A percentile compares a stretch with the other conserved stretches of the same genome.
Conservation (phyloP, 2,329 filamentous ascomycete species). For the Diaporthe ilicicola region DNA sequence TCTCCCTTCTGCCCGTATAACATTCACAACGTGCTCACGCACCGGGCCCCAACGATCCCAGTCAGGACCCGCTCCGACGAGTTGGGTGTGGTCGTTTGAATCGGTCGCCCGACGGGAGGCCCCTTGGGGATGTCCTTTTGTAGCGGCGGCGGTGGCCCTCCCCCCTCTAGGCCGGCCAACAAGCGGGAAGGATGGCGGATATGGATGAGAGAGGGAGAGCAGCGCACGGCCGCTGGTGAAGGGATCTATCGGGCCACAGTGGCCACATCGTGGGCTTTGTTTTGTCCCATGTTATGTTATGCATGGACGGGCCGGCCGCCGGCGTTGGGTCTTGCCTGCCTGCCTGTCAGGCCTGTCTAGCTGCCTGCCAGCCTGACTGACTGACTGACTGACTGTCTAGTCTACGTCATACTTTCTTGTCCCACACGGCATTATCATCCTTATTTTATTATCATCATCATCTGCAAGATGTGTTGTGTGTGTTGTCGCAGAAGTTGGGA, state of each 20-base stretch:
- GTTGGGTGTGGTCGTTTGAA: not conserved
- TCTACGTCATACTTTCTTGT: not conserved
- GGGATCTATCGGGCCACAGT: constrained; percentile 6
- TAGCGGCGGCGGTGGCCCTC: too few species aligned
- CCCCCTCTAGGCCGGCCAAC: not conserved
- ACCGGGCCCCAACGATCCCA: not conserved
- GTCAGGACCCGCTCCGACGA: constrained; percentile 1
- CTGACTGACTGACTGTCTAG: not conserved
- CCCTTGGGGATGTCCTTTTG: not conserved
- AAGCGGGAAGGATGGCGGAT: too few species aligned
- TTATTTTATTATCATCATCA: too few species aligned
- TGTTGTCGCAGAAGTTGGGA: constrained; percentile 21
- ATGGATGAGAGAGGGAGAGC: not conserved
- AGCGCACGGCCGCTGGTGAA: too few species aligned
- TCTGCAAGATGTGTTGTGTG: not conserved
- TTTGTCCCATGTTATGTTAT: not conserved
- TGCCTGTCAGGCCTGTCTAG: not conserved
- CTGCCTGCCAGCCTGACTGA: not conserved
- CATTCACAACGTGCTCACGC: too few species aligned
- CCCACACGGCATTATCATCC: too few species aligned
- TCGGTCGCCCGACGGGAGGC: not conserved
- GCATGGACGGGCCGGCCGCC: not conserved
- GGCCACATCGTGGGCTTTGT: constrained; percentile 13
- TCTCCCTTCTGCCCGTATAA: not conserved
- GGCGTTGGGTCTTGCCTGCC: not conserved